These are phyloP conservation scores for Beauveria medogensis DNA, from an alignment of 2,329 filamentous ascomycete species.

Conservation along the genomic window DNA sequence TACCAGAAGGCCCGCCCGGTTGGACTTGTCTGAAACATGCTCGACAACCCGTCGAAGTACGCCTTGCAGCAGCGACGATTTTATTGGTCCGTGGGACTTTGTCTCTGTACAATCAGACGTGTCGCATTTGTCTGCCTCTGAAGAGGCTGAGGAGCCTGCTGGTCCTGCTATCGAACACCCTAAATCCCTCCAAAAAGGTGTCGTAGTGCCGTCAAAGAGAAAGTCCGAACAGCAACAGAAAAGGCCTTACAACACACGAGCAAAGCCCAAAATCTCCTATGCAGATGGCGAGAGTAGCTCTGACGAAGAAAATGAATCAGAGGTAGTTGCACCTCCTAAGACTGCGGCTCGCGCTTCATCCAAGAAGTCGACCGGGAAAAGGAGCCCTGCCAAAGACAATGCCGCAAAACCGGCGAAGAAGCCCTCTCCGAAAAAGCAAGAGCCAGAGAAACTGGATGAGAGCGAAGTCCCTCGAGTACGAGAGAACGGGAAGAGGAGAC, in stretches of 20 bases:
- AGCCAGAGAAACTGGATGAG: background rate
- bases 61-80: background rate
- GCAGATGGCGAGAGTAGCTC: background rate
- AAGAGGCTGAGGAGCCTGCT: background rate
- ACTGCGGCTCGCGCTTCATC: background rate
- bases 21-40: conserved; percentile 30
- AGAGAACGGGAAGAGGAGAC: conserved; percentile 20
- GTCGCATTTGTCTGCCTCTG: background rate
- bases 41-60: conserved; percentile 23
- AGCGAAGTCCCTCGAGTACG: background rate
- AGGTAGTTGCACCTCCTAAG: background rate
- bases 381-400: background rate
- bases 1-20: background rate
- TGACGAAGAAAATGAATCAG: background rate
- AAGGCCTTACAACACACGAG: background rate
- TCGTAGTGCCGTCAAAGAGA: background rate
- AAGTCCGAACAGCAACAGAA: background rate
- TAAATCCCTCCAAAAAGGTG: background rate
- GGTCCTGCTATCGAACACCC: background rate
- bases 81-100: background rate
- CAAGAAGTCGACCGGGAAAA: background rate
- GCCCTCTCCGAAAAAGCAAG: background rate
- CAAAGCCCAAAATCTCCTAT: background rate
- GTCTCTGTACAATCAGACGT: background rate
- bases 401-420: background rate